Evolutionary conservation across 768 basidiomycete genomes (phyloP).

Genomic region (Leccinum broughii): DNA sequence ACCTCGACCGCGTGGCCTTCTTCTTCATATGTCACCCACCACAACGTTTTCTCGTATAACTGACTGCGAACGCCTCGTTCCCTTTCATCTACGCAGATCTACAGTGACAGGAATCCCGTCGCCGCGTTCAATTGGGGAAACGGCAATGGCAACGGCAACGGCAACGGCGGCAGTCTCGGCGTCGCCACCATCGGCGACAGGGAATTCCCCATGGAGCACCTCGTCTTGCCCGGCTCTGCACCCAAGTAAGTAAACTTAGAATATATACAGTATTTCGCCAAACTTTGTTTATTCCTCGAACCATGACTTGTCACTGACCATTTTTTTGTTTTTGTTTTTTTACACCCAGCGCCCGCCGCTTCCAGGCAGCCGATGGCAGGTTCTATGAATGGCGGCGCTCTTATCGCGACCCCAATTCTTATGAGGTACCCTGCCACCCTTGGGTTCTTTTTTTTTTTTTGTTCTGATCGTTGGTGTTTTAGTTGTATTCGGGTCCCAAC

Average conservation of each 20-base stretch:
- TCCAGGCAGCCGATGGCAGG: slow-evolving; percentile 55
- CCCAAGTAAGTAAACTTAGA: slow-evolving; percentile 40
- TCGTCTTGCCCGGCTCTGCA: slow-evolving; percentile 54
- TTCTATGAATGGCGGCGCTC: slow-evolving; percentile 68
- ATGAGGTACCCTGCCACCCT: slow-evolving; percentile 51
- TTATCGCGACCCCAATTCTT: slow-evolving; percentile 47
- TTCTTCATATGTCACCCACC: neutral
- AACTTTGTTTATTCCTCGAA: slow-evolving; percentile 7
- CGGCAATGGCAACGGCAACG: slow-evolving; percentile 24
- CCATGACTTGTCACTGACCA: slow-evolving; percentile 6
- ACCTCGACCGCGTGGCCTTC: neutral
- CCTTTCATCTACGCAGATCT: slow-evolving; percentile 21
- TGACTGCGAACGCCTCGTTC: neutral
- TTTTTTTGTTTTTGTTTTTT: neutral
- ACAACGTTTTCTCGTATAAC: neutral
- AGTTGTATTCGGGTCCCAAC: slow-evolving; percentile 53
- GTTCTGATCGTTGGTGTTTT: slow-evolving; percentile 11
- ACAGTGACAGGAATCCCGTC: slow-evolving; percentile 50
- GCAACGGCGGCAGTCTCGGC: slow-evolving; percentile 31
- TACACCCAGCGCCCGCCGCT: slow-evolving; percentile 54
- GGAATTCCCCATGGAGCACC: slow-evolving; percentile 59
- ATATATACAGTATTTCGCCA: neutral
- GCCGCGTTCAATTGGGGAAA: slow-evolving; percentile 51
- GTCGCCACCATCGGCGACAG: slow-evolving; percentile 53
- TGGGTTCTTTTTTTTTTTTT: neutral